Percentiles rank a stretch among this genome's conserved stretches.
phyloP scores from a whole-genome alignment of 495 filamentous ascomycete genomes.

The Tricharina praecox region DNA sequence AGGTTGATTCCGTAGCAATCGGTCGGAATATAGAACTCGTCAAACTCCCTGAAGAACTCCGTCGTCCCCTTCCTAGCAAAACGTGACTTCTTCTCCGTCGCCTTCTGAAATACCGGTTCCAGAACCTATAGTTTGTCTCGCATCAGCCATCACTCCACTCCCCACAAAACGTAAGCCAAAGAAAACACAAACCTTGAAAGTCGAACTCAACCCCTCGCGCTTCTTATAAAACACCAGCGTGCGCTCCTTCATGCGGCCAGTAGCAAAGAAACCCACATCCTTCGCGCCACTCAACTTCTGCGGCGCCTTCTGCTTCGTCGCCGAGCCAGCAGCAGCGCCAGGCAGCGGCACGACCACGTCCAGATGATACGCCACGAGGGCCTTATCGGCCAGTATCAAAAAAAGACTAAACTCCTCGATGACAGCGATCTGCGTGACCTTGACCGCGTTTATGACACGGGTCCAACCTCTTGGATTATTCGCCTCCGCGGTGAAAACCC shows the following conservation, averaged over 20 bases:
- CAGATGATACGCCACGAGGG: conserved; percentile 83
- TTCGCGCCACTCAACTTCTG: conserved; percentile 75
- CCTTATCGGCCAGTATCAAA: conserved; percentile 75
- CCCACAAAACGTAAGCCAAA: not conserved
- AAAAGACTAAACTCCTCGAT: conserved; percentile 90
- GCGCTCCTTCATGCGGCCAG: conserved; percentile 89
- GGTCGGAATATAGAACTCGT: conserved; percentile 97
- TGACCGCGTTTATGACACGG: conserved; percentile 50
- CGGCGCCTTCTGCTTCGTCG: conserved; percentile 49
- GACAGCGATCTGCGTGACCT: conserved; percentile 84
- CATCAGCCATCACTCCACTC: not conserved
- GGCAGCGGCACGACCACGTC: conserved; percentile 53
- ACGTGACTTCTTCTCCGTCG: conserved; percentile 55
- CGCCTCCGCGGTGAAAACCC: conserved; percentile 72
- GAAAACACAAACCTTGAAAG: conserved; percentile 47
- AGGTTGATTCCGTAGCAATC: conserved; percentile 91
- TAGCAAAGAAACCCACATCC: conserved; percentile 91
- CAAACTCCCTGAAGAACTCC: conserved; percentile 93
- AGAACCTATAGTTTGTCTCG: conserved; percentile 38
- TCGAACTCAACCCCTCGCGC: conserved; percentile 74
- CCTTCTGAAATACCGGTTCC: conserved; percentile 84
- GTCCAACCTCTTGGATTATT: conserved; percentile 79
- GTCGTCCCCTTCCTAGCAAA: conserved; percentile 54
- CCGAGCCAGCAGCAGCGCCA: conserved; percentile 11
- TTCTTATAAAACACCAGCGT: conserved; percentile 93